Conservation (phyloP, 2,329 filamentous ascomycete species). For the Calonectria honghensis region DNA sequence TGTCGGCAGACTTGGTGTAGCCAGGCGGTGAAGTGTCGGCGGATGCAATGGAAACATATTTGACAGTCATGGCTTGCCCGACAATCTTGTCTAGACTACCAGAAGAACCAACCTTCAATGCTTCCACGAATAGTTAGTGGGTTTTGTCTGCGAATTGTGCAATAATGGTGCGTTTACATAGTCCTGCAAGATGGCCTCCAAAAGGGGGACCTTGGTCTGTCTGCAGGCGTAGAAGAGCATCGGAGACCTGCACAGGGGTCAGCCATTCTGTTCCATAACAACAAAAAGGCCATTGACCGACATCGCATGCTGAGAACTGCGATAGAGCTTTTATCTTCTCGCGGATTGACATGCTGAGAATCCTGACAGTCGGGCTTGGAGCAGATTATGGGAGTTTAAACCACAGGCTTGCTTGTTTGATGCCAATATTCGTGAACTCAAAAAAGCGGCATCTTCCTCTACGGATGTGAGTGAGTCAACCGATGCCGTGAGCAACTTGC, state of each 20-base stretch:
- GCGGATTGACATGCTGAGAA: neutral
- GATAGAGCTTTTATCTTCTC: neutral
- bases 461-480: fast-evolving
- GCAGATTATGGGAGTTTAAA: neutral
- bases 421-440: neutral
- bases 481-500: neutral
- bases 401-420: neutral
- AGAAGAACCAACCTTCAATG: neutral
- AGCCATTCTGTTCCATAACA: too few species aligned
- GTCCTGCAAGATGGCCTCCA: neutral
- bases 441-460: neutral
- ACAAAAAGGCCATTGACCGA: neutral
- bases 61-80: conserved; percentile 1
- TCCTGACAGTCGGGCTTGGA: neutral
- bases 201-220: neutral
- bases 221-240: neutral
- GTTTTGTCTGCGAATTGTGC: fast-evolving
- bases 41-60: neutral
- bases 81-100: neutral
- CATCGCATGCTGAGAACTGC: neutral
- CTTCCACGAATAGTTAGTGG: neutral
- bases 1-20: neutral
- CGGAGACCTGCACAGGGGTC: neutral
- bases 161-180: neutral
- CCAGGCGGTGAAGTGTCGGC: neutral